These are phyloP conservation scores for Collybia mongolica DNA, from an alignment of 768 basidiomycete genomes.

Conservation along the genomic window DNA sequence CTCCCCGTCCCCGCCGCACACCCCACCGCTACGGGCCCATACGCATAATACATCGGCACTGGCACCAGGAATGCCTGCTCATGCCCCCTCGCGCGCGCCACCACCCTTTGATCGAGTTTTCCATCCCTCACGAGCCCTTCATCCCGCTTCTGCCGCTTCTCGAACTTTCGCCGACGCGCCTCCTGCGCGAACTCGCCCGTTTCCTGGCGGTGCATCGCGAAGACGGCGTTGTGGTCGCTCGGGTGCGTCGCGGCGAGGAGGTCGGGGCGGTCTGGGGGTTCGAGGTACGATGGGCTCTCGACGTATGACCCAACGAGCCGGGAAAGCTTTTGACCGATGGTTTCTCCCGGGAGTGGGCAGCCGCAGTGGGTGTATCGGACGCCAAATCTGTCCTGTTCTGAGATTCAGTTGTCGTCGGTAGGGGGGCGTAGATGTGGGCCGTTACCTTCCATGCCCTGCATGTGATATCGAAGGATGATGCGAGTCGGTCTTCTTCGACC, in stretches of 20 bases:
- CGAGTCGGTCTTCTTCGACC: constrained; percentile 19
- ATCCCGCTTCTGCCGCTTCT: constrained; percentile 6
- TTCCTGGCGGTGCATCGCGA: background rate
- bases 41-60: constrained; percentile 25
- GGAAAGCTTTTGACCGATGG: constrained; percentile 36
- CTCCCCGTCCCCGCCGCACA: constrained; percentile 18
- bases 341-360: constrained; percentile 44
- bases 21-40: constrained; percentile 8
- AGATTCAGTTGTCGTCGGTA: background rate
- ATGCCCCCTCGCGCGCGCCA: constrained; percentile 16
- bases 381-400: constrained; percentile 38
- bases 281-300: constrained; percentile 25
- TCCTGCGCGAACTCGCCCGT: background rate
- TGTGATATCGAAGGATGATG: constrained; percentile 25
- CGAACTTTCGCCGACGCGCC: background rate
- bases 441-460: constrained; percentile 22
- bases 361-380: constrained; percentile 54
- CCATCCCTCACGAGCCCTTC: constrained; percentile 21
- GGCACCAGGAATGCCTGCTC: constrained; percentile 36
- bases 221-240: constrained; percentile 25
- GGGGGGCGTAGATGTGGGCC: background rate
- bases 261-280: constrained; percentile 26
- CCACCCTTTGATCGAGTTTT: constrained; percentile 11
- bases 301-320: constrained; percentile 21
- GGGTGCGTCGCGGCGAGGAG: constrained; percentile 50